Base-by-base conservation (phyloP, 176 grass and related monocot genomes). In the Eleusine coracana region DNA sequence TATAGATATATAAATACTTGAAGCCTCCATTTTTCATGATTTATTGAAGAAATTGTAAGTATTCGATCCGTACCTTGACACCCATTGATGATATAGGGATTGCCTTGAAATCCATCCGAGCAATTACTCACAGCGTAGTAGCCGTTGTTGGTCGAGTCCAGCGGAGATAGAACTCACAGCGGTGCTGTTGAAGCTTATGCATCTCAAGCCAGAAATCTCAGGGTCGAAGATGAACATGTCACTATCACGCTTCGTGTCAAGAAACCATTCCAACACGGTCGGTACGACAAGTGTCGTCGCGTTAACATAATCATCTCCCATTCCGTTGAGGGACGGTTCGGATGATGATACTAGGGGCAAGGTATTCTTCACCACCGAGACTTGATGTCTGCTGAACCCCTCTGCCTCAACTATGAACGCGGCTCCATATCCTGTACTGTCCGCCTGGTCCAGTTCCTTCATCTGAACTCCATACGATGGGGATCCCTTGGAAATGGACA, bases 61-160 rank as follows among this genome's bases (percentile, higher is more conserved):
- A 6, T 7, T 20, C 18, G 56, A 60, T 60, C 12, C 56, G 16
- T 51, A 79, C 76, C 76, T 79, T 79, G 76, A 10, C 76, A 79
- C 29, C 76, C 76, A 67, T 79, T 15, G 11, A 28, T 18, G 44
- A 79, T 50, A 45, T 65, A 66, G 21, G 76, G 76, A 34, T 79
- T 66, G 76, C 76, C 61, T 3, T 79, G 17, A 20, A 21, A 79
- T 51, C 76, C 76, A 14, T 37, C 21, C 0, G 61, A 50, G 17
- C 76, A 79, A 29, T n/a, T n/a, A n/a, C n/a, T 51, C 7, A 27
- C 76, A 79, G 2, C 61, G 61, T 31, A 23, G n/a, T n/a, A n/a
- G n/a, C n/a, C n/a, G n/a, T n/a, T n/a, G 21, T 60, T 60, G 21
- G 56, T 25, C 8, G 18, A 0, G 15, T 56, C 54, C 54, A 56